Conservation (phyloP, 1,284 basidiomycete species). For the Filobasidium uniguttulatum region DNA sequence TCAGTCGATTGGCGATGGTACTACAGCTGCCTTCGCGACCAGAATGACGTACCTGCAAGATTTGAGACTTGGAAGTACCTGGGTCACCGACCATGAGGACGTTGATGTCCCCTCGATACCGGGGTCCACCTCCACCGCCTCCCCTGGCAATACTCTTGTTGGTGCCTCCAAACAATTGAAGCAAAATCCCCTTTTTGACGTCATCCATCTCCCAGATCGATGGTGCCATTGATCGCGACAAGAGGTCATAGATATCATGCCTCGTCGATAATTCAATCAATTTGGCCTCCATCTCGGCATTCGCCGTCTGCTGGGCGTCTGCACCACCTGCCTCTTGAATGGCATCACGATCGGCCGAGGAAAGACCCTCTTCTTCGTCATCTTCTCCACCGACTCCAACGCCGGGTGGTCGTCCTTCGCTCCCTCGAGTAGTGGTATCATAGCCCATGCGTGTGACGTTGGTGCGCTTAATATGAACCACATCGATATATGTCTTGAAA, state of each 20-base stretch:
- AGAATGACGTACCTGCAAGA: conserved; percentile 67
- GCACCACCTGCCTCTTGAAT: conserved; percentile 37
- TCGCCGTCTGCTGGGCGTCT: conserved; percentile 39
- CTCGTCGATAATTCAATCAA: conserved; percentile 56
- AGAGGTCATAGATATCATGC: conserved; percentile 74
- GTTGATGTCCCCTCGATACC: conserved; percentile 96
- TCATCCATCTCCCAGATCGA: conserved; percentile 98
- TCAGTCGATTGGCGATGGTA: not conserved
- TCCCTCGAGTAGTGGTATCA: conserved; percentile 62
- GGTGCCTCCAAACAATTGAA: conserved; percentile 93
- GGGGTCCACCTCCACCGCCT: conserved; percentile 85
- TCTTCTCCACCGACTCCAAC: conserved; percentile 77
- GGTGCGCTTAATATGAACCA: conserved; percentile 78
- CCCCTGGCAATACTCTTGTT: conserved; percentile 88
- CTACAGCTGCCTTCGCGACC: not conserved
- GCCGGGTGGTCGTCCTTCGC: conserved; percentile 44
- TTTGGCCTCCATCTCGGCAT: conserved; percentile 45
- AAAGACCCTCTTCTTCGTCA: conserved; percentile 46
- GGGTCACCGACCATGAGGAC: conserved; percentile 94
- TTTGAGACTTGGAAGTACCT: conserved; percentile 93
- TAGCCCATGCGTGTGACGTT: conserved; percentile 56
- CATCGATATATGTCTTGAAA: conserved; percentile 92
- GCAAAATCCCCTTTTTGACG: conserved; percentile 91
- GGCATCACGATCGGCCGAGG: conserved; percentile 36
- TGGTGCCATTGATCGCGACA: conserved; percentile 77